Conservation (phyloP, 2,329 filamentous ascomycete genomes). For the Leptodontidium sp. region DNA sequence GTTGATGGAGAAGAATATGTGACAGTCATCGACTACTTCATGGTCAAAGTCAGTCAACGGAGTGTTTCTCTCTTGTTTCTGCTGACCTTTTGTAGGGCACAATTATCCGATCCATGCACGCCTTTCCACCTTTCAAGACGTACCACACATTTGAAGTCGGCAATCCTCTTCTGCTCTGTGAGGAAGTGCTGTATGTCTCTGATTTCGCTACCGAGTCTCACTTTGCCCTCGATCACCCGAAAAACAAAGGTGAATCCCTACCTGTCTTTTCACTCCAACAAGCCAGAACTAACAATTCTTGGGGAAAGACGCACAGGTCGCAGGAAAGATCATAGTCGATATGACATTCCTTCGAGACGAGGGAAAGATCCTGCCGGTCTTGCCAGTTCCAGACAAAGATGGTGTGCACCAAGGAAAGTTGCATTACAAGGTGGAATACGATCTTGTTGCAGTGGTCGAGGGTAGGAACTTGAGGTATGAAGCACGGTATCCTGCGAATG, state of each 20-base stretch:
- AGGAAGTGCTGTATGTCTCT: constrained; percentile 36
- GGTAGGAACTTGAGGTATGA: constrained; percentile 36
- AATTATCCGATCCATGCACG: constrained; percentile 22
- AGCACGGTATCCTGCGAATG: constrained; percentile 30
- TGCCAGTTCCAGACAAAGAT: constrained; percentile 3
- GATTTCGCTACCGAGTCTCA: constrained; percentile 29
- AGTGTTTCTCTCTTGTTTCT: not conserved
- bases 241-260: constrained; percentile 26
- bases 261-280: not conserved
- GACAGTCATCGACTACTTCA: constrained; percentile 34
- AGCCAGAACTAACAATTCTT: not conserved
- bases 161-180: constrained; percentile 27
- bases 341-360: constrained; percentile 36
- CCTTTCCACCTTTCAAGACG: constrained; percentile 19
- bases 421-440: constrained; percentile 33
- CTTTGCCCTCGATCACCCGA: constrained; percentile 17
- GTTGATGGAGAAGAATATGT: constrained; percentile 33
- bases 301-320: constrained; percentile 30
- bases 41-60: constrained; percentile 27
- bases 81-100: constrained; percentile 24
- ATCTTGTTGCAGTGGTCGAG: constrained; percentile 34
- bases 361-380: constrained; percentile 21
- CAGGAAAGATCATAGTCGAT: constrained; percentile 32
- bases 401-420: not conserved
- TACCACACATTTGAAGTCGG: constrained; percentile 29